Percentiles rank a stretch among this genome's conserved stretches.
Conservation (phyloP, 148 eudicot species). For the Rhododendron kiyosumense region DNA sequence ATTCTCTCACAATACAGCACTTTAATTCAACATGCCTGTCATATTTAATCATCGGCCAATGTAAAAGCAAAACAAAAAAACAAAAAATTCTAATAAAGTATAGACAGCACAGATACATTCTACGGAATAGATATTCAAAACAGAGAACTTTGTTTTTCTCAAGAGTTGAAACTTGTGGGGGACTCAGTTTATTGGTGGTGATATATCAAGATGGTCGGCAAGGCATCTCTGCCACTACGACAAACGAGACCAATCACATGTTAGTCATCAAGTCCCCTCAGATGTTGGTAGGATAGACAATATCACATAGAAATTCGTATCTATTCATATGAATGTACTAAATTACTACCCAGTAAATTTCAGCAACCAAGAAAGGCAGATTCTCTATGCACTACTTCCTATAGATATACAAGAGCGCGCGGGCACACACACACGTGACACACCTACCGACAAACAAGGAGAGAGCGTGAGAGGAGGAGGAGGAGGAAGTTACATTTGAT, state of each 20-base stretch:
- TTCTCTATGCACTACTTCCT: too few relatives aligned
- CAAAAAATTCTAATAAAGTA: neutral
- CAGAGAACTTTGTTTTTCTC: neutral
- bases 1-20: too few relatives aligned
- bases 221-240: slow-evolving; percentile 56
- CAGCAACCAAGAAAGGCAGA: neutral
- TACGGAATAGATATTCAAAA: too few relatives aligned
- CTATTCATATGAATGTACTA: neutral
- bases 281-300: neutral
- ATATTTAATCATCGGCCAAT: too few relatives aligned
- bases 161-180: neutral
- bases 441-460: too few relatives aligned
- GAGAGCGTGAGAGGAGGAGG: too few relatives aligned
- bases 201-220: slow-evolving; percentile 83
- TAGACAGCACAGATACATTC: neutral
- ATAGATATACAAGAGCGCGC: too few relatives aligned
- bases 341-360: neutral
- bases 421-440: too few relatives aligned
- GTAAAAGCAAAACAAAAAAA: too few relatives aligned
- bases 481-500: too few relatives aligned
- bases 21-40: too few relatives aligned
- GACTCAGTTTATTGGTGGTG: slow-evolving; percentile 86
- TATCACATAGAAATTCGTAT: neutral
- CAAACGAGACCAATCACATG: slow-evolving; percentile 67
- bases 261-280: slow-evolving; percentile 44